Base-by-base conservation (phyloP, 2,329 filamentous ascomycete species). In the Podosphaera fusca region DNA sequence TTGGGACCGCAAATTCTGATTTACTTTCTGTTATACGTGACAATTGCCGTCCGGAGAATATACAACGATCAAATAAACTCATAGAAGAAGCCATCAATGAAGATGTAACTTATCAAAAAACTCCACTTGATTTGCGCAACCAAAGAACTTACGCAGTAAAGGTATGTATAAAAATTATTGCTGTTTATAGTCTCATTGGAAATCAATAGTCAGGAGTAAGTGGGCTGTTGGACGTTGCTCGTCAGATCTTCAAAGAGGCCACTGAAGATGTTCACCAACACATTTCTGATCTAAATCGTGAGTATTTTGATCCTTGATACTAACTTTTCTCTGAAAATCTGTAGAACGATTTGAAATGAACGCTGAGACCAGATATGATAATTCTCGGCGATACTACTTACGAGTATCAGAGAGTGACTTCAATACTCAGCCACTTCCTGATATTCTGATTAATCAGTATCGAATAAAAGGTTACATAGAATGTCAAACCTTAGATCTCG, bases 91-190 rank as follows among this genome's bases (percentile, higher is more conserved):
- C 79, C 0, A 82, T 98, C 62, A 92, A 96, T 61, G 77, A 85
- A 7, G 85, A 95, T 66, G 85, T 88, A 0, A 78, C 75, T 0
- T 94, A 85, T 62, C 84, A 86, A 58, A 85, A 77, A 52, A 80
- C 82, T 30, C 84, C 92, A 0, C 74, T 96, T 3, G 90, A 95
- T 60, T 73, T 95, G 58, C 79, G 89, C 12, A 94, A 95, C 60
- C 90, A 96, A 66, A 76, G 90, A 60, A 86, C 84, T 0, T 95
- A 94, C 70, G 90, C 90, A 30, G 83, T 96, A 36, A 92, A 84
- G 71, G 80, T 81, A 64, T 38, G 38, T 30, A 4, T 29, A 2
- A 40, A 21, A 40, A n/a, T 42, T 29, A n/a, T 33, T 31, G 33
- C 7, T 29, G n/a, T 36, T 50, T 4, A 21, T 7, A 2, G 33